Base-by-base conservation (phyloP, 768 basidiomycete species). In the Mycena chlorophos region DNA sequence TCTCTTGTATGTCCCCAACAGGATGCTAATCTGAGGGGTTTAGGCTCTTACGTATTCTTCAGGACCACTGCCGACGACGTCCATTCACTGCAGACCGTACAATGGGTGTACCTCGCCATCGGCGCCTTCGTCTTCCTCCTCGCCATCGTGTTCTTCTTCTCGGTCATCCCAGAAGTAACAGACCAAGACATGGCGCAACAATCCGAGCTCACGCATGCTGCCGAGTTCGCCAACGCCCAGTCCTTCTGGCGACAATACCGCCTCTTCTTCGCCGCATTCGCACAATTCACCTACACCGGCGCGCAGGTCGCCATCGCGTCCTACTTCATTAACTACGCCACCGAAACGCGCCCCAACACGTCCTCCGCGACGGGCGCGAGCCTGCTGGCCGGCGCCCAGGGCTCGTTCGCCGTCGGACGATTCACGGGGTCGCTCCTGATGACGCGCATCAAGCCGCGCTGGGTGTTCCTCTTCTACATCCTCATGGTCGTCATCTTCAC, bases 31-130 rank as follows among this genome's bases (percentile, higher is more conserved):
- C 5, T 1, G 2, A 10, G 16, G 22, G 4, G 6, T 16, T n/a
- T 16, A 60, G 58, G 69, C 10, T 70, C 69, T 3, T 71, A 71
- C 39, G 67, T 69, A 0, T 72, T 72, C 57, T 72, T 72, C 65
- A 68, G 69, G 28, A 58, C 68, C 20, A 71, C 70, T 1, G 66
- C 64, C 14, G 71, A 72, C 40, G 67, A 59, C 28, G 70, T 69
- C 23, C 28, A 62, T 28, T 64, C 71, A 0, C 64, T 72, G 10
- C 66, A 68, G 52, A 71, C 57, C 6, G 70, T 72, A 1, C 71
- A 72, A 66, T 72, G 69, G 71, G 68, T 70, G 16, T 71, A 71
- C 28, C 68, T 70, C 19, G 69, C 70, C 27, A 71, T 72, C 47
- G 69, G 68, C 1, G 59, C 66, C 26, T 72, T 72, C 49, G 70